Conservation (phyloP, 768 basidiomycete genomes). For the Termitomyces sp. region DNA sequence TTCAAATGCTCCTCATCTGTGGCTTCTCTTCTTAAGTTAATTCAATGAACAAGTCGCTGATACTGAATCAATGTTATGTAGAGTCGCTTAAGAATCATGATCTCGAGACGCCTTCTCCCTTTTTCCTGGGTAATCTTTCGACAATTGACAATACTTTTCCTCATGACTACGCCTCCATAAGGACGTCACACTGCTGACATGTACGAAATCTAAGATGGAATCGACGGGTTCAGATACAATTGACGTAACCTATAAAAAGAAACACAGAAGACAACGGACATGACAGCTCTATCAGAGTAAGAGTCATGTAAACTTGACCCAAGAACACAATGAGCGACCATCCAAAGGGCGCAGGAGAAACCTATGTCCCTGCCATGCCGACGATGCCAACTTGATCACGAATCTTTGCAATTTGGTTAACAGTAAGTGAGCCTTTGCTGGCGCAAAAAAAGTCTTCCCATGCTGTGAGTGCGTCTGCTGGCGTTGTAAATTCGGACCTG, state of each 20-base stretch:
- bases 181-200: not conserved
- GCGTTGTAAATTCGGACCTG: constrained; percentile 59
- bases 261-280: too few relatives aligned
- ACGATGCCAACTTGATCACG: constrained; percentile 82
- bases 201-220: not conserved
- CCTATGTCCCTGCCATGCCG: constrained; percentile 81
- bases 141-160: not conserved
- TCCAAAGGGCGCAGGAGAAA: not conserved
- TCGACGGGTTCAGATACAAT: not conserved
- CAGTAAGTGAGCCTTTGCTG: constrained; percentile 74
- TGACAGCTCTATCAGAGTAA: not conserved
- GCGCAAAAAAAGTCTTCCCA: constrained; percentile 88
- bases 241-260: not conserved
- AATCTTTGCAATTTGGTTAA: constrained; percentile 88
- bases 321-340: not conserved
- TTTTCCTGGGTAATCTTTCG: not conserved
- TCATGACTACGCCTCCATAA: too few relatives aligned
- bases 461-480: constrained; percentile 59
- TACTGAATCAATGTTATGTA: not conserved
- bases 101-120: not conserved
- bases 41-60: not conserved
- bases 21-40: not conserved
- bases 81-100: not conserved
- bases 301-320: not conserved
- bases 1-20: not conserved